A percentile compares a stretch with the other conserved stretches of the same genome.
Conservation (phyloP, 768 basidiomycete genomes). For the Suillus subalutaceus region DNA sequence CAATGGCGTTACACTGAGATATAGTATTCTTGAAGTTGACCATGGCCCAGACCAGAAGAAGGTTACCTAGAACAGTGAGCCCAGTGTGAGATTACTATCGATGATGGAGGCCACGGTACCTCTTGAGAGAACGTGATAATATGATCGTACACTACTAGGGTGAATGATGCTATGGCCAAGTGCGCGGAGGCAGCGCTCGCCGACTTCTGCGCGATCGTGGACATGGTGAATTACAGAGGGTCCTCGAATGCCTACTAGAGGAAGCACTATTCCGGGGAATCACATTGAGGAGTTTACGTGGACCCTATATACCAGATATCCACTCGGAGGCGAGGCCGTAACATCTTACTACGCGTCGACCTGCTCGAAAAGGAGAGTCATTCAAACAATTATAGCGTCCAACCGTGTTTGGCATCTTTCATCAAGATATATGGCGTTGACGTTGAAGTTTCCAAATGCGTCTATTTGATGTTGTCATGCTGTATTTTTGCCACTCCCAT, state of each 20-base stretch:
- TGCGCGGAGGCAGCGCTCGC: not conserved
- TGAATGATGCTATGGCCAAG: conserved; percentile 8
- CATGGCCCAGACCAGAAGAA: conserved; percentile 7
- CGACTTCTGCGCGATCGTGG: not conserved
- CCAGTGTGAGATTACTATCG: not conserved
- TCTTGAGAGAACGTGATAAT: conserved; percentile 43
- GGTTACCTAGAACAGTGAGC: not conserved
- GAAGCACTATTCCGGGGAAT: not conserved
- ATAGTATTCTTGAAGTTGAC: conserved; percentile 3
- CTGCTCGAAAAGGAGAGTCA: not conserved
- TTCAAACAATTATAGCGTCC: not conserved
- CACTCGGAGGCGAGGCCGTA: not conserved
- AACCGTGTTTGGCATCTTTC: not conserved
- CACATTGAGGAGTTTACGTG: not conserved
- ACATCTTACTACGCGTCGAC: not conserved
- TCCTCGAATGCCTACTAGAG: not conserved
- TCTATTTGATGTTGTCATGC: not conserved
- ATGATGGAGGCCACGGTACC: conserved; percentile 21
- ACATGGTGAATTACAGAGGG: not conserved
- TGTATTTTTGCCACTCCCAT: not conserved
- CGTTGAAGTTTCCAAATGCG: not conserved
- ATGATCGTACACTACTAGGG: conserved; percentile 13
- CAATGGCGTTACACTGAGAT: conserved; percentile 1
- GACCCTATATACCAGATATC: not conserved
- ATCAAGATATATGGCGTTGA: not conserved